Evolutionary conservation across 129 eudicot species (phyloP), one percentile per base, ranked within the genome.

Genomic region (Saposhnikovia divaricata): DNA sequence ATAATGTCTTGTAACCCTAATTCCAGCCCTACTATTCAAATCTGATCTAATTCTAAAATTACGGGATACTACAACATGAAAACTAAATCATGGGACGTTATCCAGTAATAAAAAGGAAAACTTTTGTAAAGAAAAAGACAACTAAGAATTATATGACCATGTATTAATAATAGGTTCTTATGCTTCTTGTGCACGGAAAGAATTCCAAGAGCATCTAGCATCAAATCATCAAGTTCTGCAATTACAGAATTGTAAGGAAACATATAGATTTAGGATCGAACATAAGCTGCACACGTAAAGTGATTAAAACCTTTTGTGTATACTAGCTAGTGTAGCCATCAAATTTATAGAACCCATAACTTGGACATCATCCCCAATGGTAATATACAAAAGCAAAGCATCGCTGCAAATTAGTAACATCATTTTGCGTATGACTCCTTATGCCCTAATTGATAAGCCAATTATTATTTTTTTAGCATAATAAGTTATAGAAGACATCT

Each of bases 101-200:
- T 68, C 43, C 34, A 43, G 69, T 61, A 78, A 42, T 21, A 43
- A 6, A 34, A 69, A 27, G 5, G n/a, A 43, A 31, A 18, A 75
- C 16, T 4, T 34, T 59, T 25, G 15, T 21, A 43, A 72, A 19
- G 15, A 5, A n/a, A 46, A n/a, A 13, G 61, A 59, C 0, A 31
- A 31, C 13, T 11, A 34, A 10, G 12, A 42, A 39, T 51, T 16
- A 46, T 74, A 55, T 57, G 66, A 57, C 68, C 74, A 79, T 97
- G 80, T 87, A 94, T 97, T 93, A 94, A 89, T 81, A 94, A 86
- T 53, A 88, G 89, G 72, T 94, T 91, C 88, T 94, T 94, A 86
- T 94, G 98, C 48, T 94, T 91, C 83, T 90, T 92, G 77, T 97
- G 91, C 78, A 91, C 93, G n/a, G 98, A 97, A 79, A 94, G 98